Evolutionary conservation across 176 grass and related monocot species (phyloP), one percentile per base, ranked within the genome.

Genomic region (Guadua angustifolia): DNA sequence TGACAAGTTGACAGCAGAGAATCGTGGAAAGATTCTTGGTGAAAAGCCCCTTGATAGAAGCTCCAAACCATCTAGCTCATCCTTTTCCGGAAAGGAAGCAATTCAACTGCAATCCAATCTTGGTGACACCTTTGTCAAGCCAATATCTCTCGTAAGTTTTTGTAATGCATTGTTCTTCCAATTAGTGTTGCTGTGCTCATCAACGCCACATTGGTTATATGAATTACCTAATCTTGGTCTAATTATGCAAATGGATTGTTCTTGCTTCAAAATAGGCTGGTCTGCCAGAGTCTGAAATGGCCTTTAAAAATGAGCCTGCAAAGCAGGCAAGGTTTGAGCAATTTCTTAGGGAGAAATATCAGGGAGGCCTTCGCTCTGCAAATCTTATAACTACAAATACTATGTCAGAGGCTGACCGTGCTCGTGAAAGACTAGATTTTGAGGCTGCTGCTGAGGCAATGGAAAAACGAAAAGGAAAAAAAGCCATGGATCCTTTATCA

Each of bases 271-370:
- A 73, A 82, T 69, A 98, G 95, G 92, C 84, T 83, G 89, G 76
- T 51, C 53, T 85, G 74, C 73, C 78, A 78, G 93, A 89, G 46
- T 90, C 81, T 81, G 86, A 77, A 86, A 93, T 87, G 86, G 87
- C 93, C 86, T 98, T 98, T 72, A 93, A 73, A 78, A 83, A 91
- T 65, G 93, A 98, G 83, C 91, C 87, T 85, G 89, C 85, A 32
- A 98, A 94, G 79, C 89, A 95, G 88, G 91, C 85, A 71, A 93
- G 95, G 26, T 98, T 95, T 93, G 91, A 98, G 78, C 84, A 90
- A 71, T 98, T 95, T 82, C 85, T 98, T 46, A 95, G 82, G 76
- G 95, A 98, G 12, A 98, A 98, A 73, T 95, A 94, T 72, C 46
- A 92, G 69, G 95, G 95, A 42, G 95, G 93, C 76, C 85, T 98